Evolutionary conservation across 2,329 filamentous ascomycete genomes (phyloP), one percentile per base, ranked within the genome.

Genomic region (Botryotinia convoluta): DNA sequence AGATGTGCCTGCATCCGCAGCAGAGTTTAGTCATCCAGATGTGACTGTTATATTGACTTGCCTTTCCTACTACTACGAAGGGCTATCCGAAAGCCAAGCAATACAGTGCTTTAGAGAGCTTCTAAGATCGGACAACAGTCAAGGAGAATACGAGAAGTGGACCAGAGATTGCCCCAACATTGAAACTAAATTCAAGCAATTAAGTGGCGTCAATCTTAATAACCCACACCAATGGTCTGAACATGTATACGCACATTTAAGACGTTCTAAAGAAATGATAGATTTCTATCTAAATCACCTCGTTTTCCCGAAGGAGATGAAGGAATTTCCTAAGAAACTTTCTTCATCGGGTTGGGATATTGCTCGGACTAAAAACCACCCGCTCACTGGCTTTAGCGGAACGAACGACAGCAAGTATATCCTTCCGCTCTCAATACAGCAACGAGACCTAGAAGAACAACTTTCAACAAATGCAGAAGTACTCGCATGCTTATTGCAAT

Each of bases 311-410:
- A 88, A 85, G 45, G 86, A 90, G 35, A 85, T 88, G 74, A 89
- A 86, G 35, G 87, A 92, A 73, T 93, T 92, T 65, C 86, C 87
- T 0, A 72, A 84, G 14, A 93, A 92, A 74, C 81, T 93, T 0
- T 89, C 88, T 0, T 85, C 89, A 0, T 93, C 90, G 0, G 91
- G 90, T 0, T 93, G 91, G 91, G 90, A 93, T 74, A 82, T 93
- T 29, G 88, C 73, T 32, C 68, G 69, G 82, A 54, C 65, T 65
- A 7, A 90, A 86, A 72, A 29, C 0, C 81, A 88, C 32, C 83
- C 85, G 0, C 89, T 86, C 0, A 90, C 88, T 0, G 92, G 91
- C 0, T 94, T 94, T 77, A 92, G 89, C 72, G 91, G 91, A 0
- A 94, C 91, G 0, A 91, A 89, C 37, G 91, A 93, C 75, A 88